Evolutionary conservation across 495 filamentous ascomycete species (phyloP), one percentile per base, ranked within the genome.

Genomic region (Glonium stellatum): DNA sequence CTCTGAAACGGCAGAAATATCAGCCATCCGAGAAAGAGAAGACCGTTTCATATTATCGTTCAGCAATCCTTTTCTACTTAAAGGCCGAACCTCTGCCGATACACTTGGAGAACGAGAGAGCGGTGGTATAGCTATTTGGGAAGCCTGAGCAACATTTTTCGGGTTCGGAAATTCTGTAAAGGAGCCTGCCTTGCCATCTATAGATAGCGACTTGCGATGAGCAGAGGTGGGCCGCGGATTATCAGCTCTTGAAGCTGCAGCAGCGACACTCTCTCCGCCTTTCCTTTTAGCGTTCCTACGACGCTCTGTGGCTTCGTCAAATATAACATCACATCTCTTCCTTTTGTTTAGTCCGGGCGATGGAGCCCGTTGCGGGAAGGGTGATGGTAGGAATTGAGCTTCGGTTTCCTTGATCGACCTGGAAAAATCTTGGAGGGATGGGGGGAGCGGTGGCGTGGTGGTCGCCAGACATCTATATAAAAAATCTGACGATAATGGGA

Each of bases 261-360:
- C 77, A 0, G 83, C 77, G 18, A 85, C 77, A 31, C 75, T 76
- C 62, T 81, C 77, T 4, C 81, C 83, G 25, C 81, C 82, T 48
- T 76, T 75, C 54, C 79, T 75, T 51, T 77, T 78, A 13, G 82
- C 77, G 50, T 78, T 78, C 46, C 73, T 77, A 39, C 80, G 78
- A 57, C 79, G 78, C 47, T 83, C 77, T 5, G 77, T 75, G n/a
- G 82, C 83, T 51, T 80, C 76, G 48, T 87, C 80, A 61, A 87
- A 86, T 1, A 84, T 70, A 0, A 77, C 75, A 19, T 75, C 76
- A 21, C 82, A 76, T 41, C 76, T 77, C 67, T 80, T 83, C 34
- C 82, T 76, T 65, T 84, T 87, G 4, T 75, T 73, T 72, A 57
- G 37, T 65, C 54, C 36, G 48, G 63, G 44, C 27, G 57, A n/a